phyloP scores from a whole-genome alignment of 2,329 filamentous ascomycete genomes.

The Aschersonia sp. region DNA sequence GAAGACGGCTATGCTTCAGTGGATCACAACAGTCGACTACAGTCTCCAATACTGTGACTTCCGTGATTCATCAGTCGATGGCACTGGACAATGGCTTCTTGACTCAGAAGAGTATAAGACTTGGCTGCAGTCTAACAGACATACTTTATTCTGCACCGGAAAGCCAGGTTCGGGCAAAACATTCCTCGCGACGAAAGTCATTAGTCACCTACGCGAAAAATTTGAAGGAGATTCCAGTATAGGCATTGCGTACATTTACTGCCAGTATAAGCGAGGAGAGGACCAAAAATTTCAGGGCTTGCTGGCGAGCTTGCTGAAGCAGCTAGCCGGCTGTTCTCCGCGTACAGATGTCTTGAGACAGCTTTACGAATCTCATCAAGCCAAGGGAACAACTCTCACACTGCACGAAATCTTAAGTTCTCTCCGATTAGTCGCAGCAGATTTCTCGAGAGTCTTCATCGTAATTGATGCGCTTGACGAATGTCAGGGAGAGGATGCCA shows the following conservation, averaged over 20 bases:
- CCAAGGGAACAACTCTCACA: not conserved
- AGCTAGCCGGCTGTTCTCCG: conserved; percentile 11
- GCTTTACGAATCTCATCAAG: not conserved
- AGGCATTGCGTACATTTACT: conserved; percentile 18
- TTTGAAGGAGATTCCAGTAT: conserved; percentile 4
- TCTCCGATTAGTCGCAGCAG: not conserved
- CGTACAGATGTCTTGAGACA: not conserved
- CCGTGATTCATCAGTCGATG: no score
- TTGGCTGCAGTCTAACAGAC: no score
- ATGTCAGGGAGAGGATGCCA: not conserved
- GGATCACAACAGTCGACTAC: no score
- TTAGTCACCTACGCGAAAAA: conserved; percentile 4
- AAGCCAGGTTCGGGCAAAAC: not conserved
- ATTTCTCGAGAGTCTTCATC: conserved; percentile 7
- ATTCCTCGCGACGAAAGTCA: conserved; percentile 7
- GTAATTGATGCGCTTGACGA: conserved; percentile 16
- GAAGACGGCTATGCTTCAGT: no score
- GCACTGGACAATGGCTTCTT: no score
- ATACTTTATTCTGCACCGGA: conserved; percentile 4
- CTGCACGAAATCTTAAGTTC: not conserved
- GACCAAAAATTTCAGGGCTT: conserved; percentile 12
- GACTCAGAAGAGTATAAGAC: no score
- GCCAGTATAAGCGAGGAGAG: conserved; percentile 13
- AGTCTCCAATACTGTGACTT: no score
- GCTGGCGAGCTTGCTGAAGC: conserved; percentile 16